Evolutionary conservation across 176 grass and related monocot genomes (phyloP), one percentile per base, ranked within the genome.

Genomic region (Saccharum officinarum): DNA sequence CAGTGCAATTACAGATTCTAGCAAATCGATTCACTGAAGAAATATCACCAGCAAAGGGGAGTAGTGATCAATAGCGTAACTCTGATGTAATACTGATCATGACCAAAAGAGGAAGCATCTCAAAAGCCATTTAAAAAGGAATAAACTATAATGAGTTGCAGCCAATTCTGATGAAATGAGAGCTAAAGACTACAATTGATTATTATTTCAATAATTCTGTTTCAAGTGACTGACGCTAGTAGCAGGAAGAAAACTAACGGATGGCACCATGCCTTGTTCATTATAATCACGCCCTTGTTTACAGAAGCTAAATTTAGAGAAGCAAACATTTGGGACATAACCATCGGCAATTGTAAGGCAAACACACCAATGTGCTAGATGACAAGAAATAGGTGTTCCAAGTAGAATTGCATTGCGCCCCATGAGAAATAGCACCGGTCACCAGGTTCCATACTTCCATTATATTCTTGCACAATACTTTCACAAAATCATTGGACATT

Each of bases 61-160:
- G 45, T 38, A 69, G n/a, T 81, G 28, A 39, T 11, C 77, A 85
- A 54, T 41, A 75, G 78, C 75, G 54, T 4, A 28, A 57, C 76
- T 77, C 34, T 66, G 79, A 78, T 78, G 66, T 78, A 17, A 17
- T 41, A 87, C 59, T 68, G 36, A 83, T 62, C 60, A 46, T 79
- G 15, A 68, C 68, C 60, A 82, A n/a, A 78, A 54, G 40, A 45
- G 10, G 44, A 59, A 45, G 22, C 26, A 73, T 78, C 63, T 59
- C 20, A 78, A 59, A 79, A 83, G 84, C 50, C 50, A 54, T 54
- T 54, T 54, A 14, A 54, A 54, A 54, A 54, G 50, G 50, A 54
- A 54, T 7, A 18, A 18, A 20, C 0, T 54, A 54, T 20, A 54
- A 54, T 16, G 15, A 6, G 49, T 2, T 18, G 49, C 49, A 2